Evolutionary conservation across 2,329 filamentous ascomycete species (phyloP).

Genomic region (Epichloe brachyelytri): DNA sequence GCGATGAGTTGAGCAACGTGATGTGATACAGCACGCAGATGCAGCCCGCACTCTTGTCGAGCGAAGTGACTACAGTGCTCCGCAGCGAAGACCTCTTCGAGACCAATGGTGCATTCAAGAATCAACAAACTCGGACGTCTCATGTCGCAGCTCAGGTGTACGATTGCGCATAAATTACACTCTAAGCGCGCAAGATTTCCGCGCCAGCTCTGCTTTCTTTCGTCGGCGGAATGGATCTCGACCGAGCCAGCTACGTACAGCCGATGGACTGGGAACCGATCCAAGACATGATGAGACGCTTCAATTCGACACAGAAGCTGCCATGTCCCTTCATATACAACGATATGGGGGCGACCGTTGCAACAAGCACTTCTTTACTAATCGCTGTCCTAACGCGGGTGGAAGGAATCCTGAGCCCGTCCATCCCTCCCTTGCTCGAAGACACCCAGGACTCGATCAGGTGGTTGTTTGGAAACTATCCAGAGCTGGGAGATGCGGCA

Average conservation of each 20-base stretch:
- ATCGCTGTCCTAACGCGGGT: too few relatives aligned
- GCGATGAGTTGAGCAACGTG: constrained; percentile 43
- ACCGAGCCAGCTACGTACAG: constrained; percentile 26
- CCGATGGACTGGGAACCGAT: constrained; percentile 15
- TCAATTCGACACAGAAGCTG: too few relatives aligned
- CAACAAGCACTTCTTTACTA: too few relatives aligned
- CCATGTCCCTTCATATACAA: too few relatives aligned
- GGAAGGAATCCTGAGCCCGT: too few relatives aligned
- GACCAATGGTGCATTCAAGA: constrained; percentile 17
- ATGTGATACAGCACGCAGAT: too few relatives aligned
- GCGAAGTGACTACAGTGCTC: constrained; percentile 26
- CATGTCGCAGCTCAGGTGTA: constrained; percentile 10
- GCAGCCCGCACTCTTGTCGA: constrained; percentile 36
- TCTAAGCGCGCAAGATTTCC: constrained; percentile 3
- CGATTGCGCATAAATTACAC: constrained; percentile 10
- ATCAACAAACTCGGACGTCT: constrained; percentile 8
- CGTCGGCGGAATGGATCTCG: constrained; percentile 15
- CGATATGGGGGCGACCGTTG: too few relatives aligned
- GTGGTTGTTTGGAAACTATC: too few relatives aligned
- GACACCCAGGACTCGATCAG: too few relatives aligned
- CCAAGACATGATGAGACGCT: too few relatives aligned
- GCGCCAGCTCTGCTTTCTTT: not conserved
- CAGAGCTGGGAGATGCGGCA: too few relatives aligned
- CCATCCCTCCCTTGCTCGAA: too few relatives aligned
- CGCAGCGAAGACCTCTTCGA: constrained; percentile 20